Conservation (phyloP, 345 rosid genomes). For the Garcia nutans region DNA sequence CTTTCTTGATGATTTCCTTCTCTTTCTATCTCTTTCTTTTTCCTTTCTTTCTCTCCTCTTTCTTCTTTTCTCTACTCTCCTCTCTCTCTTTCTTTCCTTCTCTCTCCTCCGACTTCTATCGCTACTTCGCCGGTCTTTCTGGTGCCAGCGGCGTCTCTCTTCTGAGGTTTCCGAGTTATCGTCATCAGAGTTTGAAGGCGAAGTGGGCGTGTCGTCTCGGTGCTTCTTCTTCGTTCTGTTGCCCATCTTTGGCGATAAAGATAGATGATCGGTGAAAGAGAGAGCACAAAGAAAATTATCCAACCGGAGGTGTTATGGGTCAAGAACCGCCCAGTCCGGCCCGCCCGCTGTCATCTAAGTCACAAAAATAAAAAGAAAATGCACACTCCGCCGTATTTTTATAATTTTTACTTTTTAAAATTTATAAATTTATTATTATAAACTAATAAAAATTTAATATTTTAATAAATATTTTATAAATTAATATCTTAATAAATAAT, state of each 20-base stretch:
- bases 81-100: slow-evolving; percentile 49
- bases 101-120: slow-evolving; percentile 54
- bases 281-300: neutral
- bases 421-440: no score
- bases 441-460: no score
- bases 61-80: slow-evolving; percentile 32
- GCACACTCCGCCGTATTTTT: no score
- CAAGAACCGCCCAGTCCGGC: no score
- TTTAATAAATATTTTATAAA: no score
- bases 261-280: no score
- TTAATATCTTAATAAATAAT: no score
- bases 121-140: slow-evolving; percentile 37
- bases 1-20: slow-evolving; percentile 47
- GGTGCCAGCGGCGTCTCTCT: slow-evolving; percentile 36
- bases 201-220: slow-evolving; percentile 35
- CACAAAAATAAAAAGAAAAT: no score
- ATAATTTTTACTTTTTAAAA: no score
- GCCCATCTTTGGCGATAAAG: slow-evolving; percentile 6
- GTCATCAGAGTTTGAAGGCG: slow-evolving; percentile 42
- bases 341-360: no score
- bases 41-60: slow-evolving; percentile 33
- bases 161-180: slow-evolving; percentile 47
- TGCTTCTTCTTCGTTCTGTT: slow-evolving; percentile 39
- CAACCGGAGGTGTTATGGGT: neutral
- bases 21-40: slow-evolving; percentile 40